phyloP scores from a whole-genome alignment of 148 eudicot species.

The Bassia scoparia region DNA sequence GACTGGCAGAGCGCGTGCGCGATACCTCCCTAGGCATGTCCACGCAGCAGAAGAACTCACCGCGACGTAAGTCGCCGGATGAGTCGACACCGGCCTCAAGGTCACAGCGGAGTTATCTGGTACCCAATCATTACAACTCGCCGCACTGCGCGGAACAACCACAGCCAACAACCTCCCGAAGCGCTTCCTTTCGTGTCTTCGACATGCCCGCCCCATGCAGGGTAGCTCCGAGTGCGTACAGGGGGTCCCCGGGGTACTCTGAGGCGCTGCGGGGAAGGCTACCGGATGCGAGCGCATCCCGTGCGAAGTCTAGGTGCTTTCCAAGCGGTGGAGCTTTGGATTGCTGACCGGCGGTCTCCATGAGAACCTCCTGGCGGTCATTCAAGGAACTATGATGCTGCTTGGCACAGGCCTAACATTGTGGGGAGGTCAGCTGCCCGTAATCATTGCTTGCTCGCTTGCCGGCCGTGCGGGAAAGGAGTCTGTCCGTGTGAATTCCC shows the following conservation, averaged over 20 bases:
- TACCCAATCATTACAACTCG: constrained; percentile 33
- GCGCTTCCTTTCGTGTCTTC: constrained; percentile 31
- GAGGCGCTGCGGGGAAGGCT: constrained; percentile 90
- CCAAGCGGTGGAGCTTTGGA: constrained; percentile 84
- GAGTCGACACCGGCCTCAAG: constrained; percentile 34
- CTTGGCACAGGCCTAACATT: constrained; percentile 62
- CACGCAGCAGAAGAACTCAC: constrained; percentile 39
- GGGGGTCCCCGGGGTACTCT: constrained; percentile 88
- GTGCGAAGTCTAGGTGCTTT: constrained; percentile 92
- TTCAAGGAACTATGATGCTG: constrained; percentile 68
- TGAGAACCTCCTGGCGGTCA: constrained; percentile 73
- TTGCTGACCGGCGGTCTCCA: constrained; percentile 70
- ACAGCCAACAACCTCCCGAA: constrained; percentile 43
- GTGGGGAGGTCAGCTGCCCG: constrained; percentile 91
- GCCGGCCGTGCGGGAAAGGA: constrained; percentile 74
- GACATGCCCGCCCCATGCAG: constrained; percentile 89
- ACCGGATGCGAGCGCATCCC: constrained; percentile 84
- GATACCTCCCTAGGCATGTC: constrained; percentile 61
- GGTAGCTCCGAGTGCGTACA: constrained; percentile 86
- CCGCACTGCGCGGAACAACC: background rate
- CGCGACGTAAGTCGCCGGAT: constrained; percentile 9
- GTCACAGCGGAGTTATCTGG: constrained; percentile 53
- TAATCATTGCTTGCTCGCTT: constrained; percentile 80
- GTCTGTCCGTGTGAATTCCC: constrained; percentile 69
- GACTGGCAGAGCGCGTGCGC: constrained; percentile 91